Evolutionary conservation across 1,139 yeast species (phyloP).

Genomic region (Wickerhamomyces sp.): DNA sequence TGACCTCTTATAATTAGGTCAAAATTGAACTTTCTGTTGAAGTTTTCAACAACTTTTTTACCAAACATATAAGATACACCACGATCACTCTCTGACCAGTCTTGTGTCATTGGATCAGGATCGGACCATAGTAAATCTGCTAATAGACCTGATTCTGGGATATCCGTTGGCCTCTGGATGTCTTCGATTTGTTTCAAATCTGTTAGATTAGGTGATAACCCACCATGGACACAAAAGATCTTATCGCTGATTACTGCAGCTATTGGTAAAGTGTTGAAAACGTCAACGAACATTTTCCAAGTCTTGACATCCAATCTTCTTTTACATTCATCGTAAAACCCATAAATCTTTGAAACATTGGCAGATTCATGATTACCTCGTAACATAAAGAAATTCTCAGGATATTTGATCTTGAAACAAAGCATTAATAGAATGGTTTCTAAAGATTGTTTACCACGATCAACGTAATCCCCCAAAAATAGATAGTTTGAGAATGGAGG

Average conservation of each 20-base stretch:
- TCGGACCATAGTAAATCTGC: slow-evolving; percentile 89
- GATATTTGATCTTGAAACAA: slow-evolving; percentile 76
- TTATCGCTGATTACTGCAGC: slow-evolving; percentile 85
- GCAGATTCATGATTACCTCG: slow-evolving; percentile 89
- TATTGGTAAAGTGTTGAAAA: slow-evolving; percentile 78
- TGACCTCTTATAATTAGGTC: slow-evolving; percentile 84
- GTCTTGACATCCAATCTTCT: slow-evolving; percentile 60
- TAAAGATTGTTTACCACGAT: slow-evolving; percentile 77
- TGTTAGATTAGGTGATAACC: slow-evolving; percentile 71
- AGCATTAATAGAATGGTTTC: slow-evolving; percentile 71
- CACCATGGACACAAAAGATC: slow-evolving; percentile 88
- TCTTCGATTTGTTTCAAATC: slow-evolving; percentile 63
- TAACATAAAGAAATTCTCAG: slow-evolving; percentile 77
- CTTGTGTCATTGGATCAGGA: slow-evolving; percentile 62
- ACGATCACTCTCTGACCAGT: slow-evolving; percentile 82
- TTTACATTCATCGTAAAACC: slow-evolving; percentile 86
- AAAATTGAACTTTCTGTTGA: slow-evolving; percentile 65
- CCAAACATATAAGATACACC: slow-evolving; percentile 87
- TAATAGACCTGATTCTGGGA: slow-evolving; percentile 77
- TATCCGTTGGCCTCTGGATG: slow-evolving; percentile 79
- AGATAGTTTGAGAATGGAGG: slow-evolving; percentile 78
- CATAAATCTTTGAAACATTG: slow-evolving; percentile 77
- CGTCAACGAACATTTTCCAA: slow-evolving; percentile 79
- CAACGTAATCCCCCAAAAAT: slow-evolving; percentile 83
- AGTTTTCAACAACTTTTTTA: slow-evolving; percentile 64